Conservation (phyloP, 176 grass and related monocot species). For the Elymus sibiricus region DNA sequence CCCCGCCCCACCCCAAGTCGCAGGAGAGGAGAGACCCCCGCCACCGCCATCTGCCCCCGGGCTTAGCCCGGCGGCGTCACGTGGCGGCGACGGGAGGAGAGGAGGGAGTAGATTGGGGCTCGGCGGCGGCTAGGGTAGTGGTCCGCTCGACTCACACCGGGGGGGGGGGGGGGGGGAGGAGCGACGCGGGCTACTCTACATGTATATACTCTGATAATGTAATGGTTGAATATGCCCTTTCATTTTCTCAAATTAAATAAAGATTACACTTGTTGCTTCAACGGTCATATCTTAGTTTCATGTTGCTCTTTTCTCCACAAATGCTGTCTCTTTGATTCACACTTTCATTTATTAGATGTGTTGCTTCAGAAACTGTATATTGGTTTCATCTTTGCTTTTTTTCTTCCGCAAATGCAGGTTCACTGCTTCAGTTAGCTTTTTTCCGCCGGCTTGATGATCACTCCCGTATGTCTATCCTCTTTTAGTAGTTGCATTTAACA, state of each 20-base stretch:
- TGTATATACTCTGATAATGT: neutral
- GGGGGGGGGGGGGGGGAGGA: no score
- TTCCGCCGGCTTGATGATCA: conserved; percentile 31
- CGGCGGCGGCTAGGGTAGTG: no score
- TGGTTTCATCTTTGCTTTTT: conserved; percentile 14
- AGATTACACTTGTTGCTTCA: neutral
- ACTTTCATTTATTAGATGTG: neutral
- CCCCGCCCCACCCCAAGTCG: no score
- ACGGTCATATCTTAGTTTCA: neutral
- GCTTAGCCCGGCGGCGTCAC: no score
- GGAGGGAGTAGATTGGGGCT: no score
- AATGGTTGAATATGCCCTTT: neutral
- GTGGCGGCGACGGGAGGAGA: no score
- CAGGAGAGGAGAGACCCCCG: no score
- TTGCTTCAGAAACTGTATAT: neutral
- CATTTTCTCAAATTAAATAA: neutral
- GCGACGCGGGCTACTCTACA: neutral
- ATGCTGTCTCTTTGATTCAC: neutral
- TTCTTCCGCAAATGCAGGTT: conserved; percentile 40
- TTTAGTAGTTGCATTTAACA: neutral
- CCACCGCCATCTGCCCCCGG: no score
- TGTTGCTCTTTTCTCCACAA: neutral
- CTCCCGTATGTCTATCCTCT: conserved; percentile 29
- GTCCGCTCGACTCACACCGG: no score
- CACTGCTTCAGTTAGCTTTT: conserved; percentile 56